Conservation (phyloP, 2,329 filamentous ascomycete species). For the Helotiales sp. region DNA sequence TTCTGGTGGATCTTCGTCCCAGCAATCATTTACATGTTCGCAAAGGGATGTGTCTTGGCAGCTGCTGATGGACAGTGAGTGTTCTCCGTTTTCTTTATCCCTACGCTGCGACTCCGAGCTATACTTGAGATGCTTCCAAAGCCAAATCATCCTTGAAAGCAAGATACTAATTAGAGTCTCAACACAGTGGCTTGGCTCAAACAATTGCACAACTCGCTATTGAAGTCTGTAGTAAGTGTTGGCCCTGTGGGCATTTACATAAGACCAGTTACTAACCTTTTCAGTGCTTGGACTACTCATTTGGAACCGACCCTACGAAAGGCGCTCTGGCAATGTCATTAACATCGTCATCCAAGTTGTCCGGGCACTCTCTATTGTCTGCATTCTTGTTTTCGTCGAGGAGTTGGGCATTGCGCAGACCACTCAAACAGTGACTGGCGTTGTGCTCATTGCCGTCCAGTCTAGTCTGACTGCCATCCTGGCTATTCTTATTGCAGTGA, state of each 20-base stretch:
- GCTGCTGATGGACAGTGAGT: slow-evolving; percentile 73
- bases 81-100: background rate
- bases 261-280: slow-evolving; percentile 40
- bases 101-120: too few species aligned
- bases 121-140: too few species aligned
- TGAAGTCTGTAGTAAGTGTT: slow-evolving; percentile 62
- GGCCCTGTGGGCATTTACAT: background rate
- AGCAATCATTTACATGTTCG: slow-evolving; percentile 86
- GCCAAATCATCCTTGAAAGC: background rate
- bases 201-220: slow-evolving; percentile 79
- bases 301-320: slow-evolving; percentile 85
- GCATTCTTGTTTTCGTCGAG: slow-evolving; percentile 92
- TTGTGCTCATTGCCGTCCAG: slow-evolving; percentile 93
- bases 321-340: slow-evolving; percentile 87
- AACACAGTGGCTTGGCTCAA: slow-evolving; percentile 72
- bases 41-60: slow-evolving; percentile 84
- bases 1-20: slow-evolving; percentile 99
- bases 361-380: slow-evolving; percentile 84
- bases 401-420: slow-evolving; percentile 88
- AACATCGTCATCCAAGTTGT: slow-evolving; percentile 92
- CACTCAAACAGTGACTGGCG: slow-evolving; percentile 90
- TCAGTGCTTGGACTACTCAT: slow-evolving; percentile 74
- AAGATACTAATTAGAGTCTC: background rate
- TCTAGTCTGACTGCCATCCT: slow-evolving; percentile 80
- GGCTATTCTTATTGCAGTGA: slow-evolving; percentile 86